A percentile compares a stretch with the other conserved stretches of the same genome.
These are phyloP conservation scores for Aspergillus leporis DNA, from an alignment of 495 filamentous ascomycete species.

Conservation along the genomic window DNA sequence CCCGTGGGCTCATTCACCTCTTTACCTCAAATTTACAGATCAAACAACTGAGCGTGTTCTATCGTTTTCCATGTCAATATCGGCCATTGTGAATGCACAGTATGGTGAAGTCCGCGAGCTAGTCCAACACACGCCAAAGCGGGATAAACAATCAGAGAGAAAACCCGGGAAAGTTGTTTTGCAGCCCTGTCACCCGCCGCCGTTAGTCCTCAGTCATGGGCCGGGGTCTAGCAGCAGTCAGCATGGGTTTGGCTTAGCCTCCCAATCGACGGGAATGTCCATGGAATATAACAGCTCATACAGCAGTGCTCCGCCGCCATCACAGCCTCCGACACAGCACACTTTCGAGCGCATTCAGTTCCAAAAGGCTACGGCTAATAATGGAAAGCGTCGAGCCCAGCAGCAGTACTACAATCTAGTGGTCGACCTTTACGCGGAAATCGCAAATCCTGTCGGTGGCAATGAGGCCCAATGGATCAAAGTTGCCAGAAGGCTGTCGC, in stretches of 20 bases:
- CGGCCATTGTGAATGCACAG: slow-evolving; percentile 76
- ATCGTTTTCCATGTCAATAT: slow-evolving; percentile 81
- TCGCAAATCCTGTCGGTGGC: slow-evolving; percentile 42
- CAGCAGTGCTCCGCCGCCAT: slow-evolving; percentile 30
- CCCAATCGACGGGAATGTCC: slow-evolving; percentile 31
- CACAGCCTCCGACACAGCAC: slow-evolving; percentile 47
- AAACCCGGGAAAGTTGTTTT: slow-evolving; percentile 73
- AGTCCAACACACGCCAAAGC: slow-evolving; percentile 92
- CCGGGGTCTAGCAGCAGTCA: slow-evolving; percentile 28
- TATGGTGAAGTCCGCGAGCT: slow-evolving; percentile 80
- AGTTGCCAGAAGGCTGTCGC: slow-evolving; percentile 75
- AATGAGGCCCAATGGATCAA: slow-evolving; percentile 62
- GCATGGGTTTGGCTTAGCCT: slow-evolving; percentile 31
- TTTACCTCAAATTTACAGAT: slow-evolving; percentile 45
- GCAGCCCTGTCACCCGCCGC: slow-evolving; percentile 61
- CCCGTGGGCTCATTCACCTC: slow-evolving; percentile 40
- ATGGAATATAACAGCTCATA: slow-evolving; percentile 45
- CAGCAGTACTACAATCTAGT: slow-evolving; percentile 95
- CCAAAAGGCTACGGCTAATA: slow-evolving; percentile 94
- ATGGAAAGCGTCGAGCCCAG: slow-evolving; percentile 85
- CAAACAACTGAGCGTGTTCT: slow-evolving; percentile 59
- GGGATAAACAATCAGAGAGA: slow-evolving; percentile 86
- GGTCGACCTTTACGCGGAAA: slow-evolving; percentile 83
- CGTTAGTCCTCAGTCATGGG: slow-evolving; percentile 34
- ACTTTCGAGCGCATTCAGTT: slow-evolving; percentile 96